These are phyloP conservation scores for Inonotus obliquus DNA, from an alignment of 1,284 basidiomycete species.

Conservation along the genomic window DNA sequence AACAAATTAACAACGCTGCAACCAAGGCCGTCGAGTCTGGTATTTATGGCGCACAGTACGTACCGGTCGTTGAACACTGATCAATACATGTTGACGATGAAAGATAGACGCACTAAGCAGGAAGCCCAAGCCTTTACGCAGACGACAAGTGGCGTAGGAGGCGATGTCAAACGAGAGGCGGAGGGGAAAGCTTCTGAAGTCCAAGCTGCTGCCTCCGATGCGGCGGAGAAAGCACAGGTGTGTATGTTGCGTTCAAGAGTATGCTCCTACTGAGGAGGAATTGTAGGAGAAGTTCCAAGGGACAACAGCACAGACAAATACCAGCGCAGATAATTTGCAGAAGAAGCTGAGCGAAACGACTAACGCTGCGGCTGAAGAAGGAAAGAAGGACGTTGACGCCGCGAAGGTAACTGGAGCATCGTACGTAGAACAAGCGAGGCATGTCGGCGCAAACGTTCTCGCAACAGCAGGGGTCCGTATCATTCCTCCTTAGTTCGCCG, in stretches of 20 bases:
- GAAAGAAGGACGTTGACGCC: conserved; percentile 43
- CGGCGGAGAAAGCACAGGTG: conserved; percentile 24
- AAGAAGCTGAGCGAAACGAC: conserved; percentile 39
- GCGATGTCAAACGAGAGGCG: conserved; percentile 12
- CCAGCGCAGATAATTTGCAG: conserved; percentile 42
- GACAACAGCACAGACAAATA: conserved; percentile 36
- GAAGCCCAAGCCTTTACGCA: not conserved
- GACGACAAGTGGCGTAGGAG: not conserved
- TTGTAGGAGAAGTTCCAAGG: conserved; percentile 40
- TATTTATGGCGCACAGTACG: conserved; percentile 19
- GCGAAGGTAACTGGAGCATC: conserved; percentile 38
- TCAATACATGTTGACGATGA: not conserved
- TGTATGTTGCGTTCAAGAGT: not conserved
- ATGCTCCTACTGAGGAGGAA: not conserved
- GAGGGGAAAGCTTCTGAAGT: conserved; percentile 18
- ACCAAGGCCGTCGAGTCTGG: conserved; percentile 18
- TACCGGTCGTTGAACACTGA: not conserved
- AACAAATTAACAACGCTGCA: conserved; percentile 16
- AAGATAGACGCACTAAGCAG: conserved; percentile 9
- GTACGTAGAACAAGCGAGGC: conserved; percentile 52
- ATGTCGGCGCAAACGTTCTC: conserved; percentile 39
- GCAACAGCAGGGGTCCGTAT: conserved; percentile 47
- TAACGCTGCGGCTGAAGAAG: conserved; percentile 49
- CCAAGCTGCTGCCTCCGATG: conserved; percentile 20
- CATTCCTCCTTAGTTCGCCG: not conserved